phyloP scores from a whole-genome alignment of 164 flowering plant genomes.

The Umbellularia californica region DNA sequence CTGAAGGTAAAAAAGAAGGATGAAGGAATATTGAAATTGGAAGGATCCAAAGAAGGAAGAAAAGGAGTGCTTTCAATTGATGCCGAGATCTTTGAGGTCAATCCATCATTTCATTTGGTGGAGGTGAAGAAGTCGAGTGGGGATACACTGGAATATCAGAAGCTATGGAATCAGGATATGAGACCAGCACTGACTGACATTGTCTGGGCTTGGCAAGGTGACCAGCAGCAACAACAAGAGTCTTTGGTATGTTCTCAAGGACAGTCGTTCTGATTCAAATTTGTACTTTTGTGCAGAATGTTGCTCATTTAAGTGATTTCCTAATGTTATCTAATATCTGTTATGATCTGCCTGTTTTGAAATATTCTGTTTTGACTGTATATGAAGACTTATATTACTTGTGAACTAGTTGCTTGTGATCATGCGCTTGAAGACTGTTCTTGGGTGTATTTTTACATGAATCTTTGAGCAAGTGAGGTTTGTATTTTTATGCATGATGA shows the following conservation, averaged over 20 bases:
- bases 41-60: constrained; percentile 53
- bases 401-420: background rate
- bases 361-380: background rate
- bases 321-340: background rate
- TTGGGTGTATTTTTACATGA: background rate
- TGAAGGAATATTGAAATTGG: constrained; percentile 50
- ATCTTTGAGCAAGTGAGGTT: background rate
- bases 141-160: constrained; percentile 69
- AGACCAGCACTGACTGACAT: constrained; percentile 74
- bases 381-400: background rate
- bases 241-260: constrained; percentile 1
- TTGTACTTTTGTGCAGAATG: background rate
- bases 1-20: constrained; percentile 50
- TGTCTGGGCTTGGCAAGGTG: constrained; percentile 79
- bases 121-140: constrained; percentile 71
- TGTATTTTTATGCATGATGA: background rate
- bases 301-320: background rate
- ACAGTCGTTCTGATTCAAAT: background rate
- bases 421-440: background rate
- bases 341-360: background rate
- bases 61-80: constrained; percentile 63
- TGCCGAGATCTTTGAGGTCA: constrained; percentile 74
- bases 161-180: constrained; percentile 44
- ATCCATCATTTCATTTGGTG: constrained; percentile 56
- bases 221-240: constrained; percentile 16